phyloP scores from a whole-genome alignment of 2,329 filamentous ascomycete genomes.

The Hypoxylon sp. region DNA sequence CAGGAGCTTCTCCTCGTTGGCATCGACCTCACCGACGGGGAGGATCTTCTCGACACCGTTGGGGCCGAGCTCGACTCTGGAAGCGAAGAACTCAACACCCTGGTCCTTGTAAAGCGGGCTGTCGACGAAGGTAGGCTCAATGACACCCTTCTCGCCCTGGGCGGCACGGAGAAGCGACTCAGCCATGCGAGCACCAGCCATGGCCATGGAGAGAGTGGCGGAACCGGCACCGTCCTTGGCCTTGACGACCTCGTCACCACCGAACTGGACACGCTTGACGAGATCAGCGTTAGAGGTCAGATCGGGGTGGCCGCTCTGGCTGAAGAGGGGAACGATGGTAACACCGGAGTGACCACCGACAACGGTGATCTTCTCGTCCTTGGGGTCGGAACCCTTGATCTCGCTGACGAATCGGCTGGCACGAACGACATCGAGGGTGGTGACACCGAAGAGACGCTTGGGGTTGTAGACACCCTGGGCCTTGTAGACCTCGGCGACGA shows the following conservation, averaged over 20 bases:
- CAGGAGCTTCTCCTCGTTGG: slow-evolving; percentile 87
- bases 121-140: slow-evolving; percentile 97
- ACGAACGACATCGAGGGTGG: slow-evolving; percentile 98
- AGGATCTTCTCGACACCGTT: slow-evolving; percentile 95
- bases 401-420: slow-evolving; percentile 97
- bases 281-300: slow-evolving; percentile 82
- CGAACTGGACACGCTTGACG: slow-evolving; percentile 96
- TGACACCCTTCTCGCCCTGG: slow-evolving; percentile 91
- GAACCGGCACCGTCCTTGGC: slow-evolving; percentile 98
- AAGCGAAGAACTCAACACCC: slow-evolving; percentile 96
- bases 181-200: slow-evolving; percentile 85
- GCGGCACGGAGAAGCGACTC: slow-evolving; percentile 93
- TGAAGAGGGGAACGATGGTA: slow-evolving; percentile 98
- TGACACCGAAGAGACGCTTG: slow-evolving; percentile 98
- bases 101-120: slow-evolving; percentile 98
- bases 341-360: slow-evolving; percentile 97
- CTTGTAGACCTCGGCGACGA: slow-evolving; percentile 98
- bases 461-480: slow-evolving; percentile 95
- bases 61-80: slow-evolving; percentile 93
- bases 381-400: slow-evolving; percentile 89
- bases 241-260: slow-evolving; percentile 98
- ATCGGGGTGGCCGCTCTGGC: slow-evolving; percentile 86
- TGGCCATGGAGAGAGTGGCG: slow-evolving; percentile 98
- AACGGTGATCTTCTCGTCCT: slow-evolving; percentile 93
- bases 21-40: slow-evolving; percentile 83